Evolutionary conservation across 495 filamentous ascomycete genomes (phyloP), one percentile per base, ranked within the genome.

Genomic region (Penicillium taxi): DNA sequence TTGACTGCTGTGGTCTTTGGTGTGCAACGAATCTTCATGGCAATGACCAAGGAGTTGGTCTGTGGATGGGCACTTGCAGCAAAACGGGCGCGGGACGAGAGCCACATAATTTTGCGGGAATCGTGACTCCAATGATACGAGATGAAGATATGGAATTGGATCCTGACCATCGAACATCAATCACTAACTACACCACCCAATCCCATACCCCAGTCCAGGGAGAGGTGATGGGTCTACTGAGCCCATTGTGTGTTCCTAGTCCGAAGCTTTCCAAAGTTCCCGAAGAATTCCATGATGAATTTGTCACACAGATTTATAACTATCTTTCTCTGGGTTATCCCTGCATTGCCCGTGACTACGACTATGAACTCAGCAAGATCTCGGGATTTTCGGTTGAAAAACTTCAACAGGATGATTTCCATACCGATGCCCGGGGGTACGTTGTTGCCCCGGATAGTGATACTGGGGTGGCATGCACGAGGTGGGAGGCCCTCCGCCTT

Each of bases 251-350:
- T n/a, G n/a, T n/a, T 29, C 61, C 64, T n/a, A 63, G 66, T 37
- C n/a, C n/a, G n/a, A n/a, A n/a, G n/a, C n/a, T n/a, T n/a, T n/a
- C n/a, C n/a, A n/a, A n/a, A n/a, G 51, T 61, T 11, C 69, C 72
- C 9, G 59, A 67, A 31, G 85, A 91, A 52, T 87, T 88, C 47
- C 57, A 79, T 39, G 85, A 94, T 56, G 69, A 61, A n/a, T 90
- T 94, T 61, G 76, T 95, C 26, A 93, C 86, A 2, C 88, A 96
- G 58, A 86, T 96, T 12, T 96, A 89, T 67, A 94, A 96, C 54
- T 96, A 96, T 61, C 70, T 96, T 9, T 93, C 86, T 1, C 73
- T 96, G 14, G 88, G 89, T 3, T 96, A 93, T 55, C 86, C 88
- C 6, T 77, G 83, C 11, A 71, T 88, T 17, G 89, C 87, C 8